phyloP scores from a whole-genome alignment of 179 eudicot genomes.

The Corrigiola litoralis region DNA sequence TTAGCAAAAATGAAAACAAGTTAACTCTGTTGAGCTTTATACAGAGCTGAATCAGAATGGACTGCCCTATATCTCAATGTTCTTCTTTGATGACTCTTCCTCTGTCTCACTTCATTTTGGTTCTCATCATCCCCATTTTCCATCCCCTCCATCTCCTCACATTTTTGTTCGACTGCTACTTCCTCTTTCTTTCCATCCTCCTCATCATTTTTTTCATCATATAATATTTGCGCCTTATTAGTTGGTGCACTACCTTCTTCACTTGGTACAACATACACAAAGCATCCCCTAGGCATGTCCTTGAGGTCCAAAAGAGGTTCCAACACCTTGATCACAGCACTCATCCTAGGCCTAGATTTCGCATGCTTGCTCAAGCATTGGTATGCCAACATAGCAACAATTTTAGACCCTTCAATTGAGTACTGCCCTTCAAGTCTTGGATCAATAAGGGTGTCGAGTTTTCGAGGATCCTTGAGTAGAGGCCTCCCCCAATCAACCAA shows the following conservation, averaged over 20 bases:
- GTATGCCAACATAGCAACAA: slow-evolving; percentile 67
- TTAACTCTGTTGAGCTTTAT: slow-evolving; percentile 6
- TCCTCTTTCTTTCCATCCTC: background rate
- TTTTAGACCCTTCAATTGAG: slow-evolving; percentile 64
- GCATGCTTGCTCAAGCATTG: slow-evolving; percentile 72
- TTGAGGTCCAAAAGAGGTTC: slow-evolving; percentile 50
- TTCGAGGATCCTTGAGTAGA: slow-evolving; percentile 52
- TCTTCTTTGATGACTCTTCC: slow-evolving; percentile 4
- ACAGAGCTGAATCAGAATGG: slow-evolving; percentile 29
- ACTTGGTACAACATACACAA: slow-evolving; percentile 53
- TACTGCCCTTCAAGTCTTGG: slow-evolving; percentile 83
- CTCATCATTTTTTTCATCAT: background rate
- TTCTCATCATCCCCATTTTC: slow-evolving; percentile 1
- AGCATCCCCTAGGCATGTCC: slow-evolving; percentile 44
- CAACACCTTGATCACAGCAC: slow-evolving; percentile 49
- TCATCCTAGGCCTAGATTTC: slow-evolving; percentile 73
- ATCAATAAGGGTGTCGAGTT: slow-evolving; percentile 65
- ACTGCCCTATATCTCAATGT: slow-evolving; percentile 15
- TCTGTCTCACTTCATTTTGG: background rate
- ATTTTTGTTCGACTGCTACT: background rate
- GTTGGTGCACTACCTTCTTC: background rate
- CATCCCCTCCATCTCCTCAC: slow-evolving; percentile 1
- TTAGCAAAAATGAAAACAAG: background rate
- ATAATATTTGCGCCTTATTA: slow-evolving; percentile 1
- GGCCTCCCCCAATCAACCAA: slow-evolving; percentile 82